These are phyloP conservation scores for Oryza longistaminata DNA, from an alignment of 176 grass and related monocot species.

Conservation along the genomic window DNA sequence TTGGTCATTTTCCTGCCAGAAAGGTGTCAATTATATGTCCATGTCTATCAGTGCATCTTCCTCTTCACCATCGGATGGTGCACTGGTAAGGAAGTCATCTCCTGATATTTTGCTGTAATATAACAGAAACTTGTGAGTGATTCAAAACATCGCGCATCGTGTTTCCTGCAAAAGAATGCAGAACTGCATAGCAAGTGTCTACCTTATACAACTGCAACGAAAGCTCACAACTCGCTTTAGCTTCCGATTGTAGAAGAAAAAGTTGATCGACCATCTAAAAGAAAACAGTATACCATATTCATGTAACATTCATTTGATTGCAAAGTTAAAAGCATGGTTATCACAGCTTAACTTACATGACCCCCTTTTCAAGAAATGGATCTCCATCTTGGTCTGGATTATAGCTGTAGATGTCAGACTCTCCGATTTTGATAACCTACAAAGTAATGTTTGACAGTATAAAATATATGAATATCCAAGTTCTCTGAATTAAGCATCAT, in stretches of 20 bases:
- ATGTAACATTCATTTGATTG: neutral
- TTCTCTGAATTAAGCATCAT: neutral
- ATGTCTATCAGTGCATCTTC: conserved; percentile 82
- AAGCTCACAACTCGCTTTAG: conserved; percentile 91
- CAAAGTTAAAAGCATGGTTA: neutral
- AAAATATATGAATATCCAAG: neutral
- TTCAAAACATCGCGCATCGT: neutral
- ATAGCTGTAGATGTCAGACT: conserved; percentile 94
- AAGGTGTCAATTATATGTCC: conserved; percentile 67
- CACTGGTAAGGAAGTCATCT: conserved; percentile 59
- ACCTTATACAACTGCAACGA: conserved; percentile 90
- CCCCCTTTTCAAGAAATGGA: conserved; percentile 80
- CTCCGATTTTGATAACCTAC: conserved; percentile 86
- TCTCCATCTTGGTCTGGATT: conserved; percentile 85
- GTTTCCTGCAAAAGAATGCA: neutral
- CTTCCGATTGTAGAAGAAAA: conserved; percentile 97
- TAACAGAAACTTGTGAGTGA: conserved; percentile 5
- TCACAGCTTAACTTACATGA: conserved; percentile 58
- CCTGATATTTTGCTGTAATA: conserved; percentile 60
- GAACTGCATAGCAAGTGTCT: neutral
- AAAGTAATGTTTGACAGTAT: conserved; percentile 17
- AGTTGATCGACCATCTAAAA: conserved; percentile 89
- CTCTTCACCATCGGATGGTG: conserved; percentile 50
- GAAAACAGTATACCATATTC: neutral
- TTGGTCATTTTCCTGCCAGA: conserved; percentile 26